Evolutionary conservation across 2,329 filamentous ascomycete species (phyloP).

Genomic region (Paecilomyces dactylethromorphus): DNA sequence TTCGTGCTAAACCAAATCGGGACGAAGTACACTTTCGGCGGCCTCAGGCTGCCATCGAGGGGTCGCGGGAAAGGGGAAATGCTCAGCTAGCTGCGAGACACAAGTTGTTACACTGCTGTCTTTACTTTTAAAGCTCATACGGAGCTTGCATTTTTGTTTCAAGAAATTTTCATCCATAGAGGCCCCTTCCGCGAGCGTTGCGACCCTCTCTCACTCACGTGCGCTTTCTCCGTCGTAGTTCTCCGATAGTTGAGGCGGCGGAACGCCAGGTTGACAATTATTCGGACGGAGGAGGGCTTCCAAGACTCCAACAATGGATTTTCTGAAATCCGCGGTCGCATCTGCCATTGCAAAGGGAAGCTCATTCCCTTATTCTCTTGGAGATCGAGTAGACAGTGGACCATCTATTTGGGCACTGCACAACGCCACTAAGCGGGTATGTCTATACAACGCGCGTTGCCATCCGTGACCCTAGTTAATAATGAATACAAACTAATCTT

Average conservation of each 20-base stretch:
- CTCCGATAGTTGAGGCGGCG: not conserved
- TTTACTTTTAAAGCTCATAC: not conserved
- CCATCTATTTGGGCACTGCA: conserved; percentile 95
- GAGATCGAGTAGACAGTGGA: conserved; percentile 85
- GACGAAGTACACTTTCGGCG: conserved; percentile 10
- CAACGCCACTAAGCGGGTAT: conserved; percentile 85
- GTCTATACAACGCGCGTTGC: conserved; percentile 9
- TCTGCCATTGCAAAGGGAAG: conserved; percentile 94
- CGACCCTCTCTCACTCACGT: not conserved
- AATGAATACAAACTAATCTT: not conserved
- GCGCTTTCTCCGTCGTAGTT: not conserved
- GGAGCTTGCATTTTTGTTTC: not conserved
- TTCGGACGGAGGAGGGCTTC: not conserved
- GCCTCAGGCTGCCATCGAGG: conserved; percentile 1
- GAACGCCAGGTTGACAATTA: not conserved
- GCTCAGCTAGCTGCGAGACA: not conserved
- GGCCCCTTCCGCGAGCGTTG: not conserved
- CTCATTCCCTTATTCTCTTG: conserved; percentile 86
- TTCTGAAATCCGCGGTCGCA: conserved; percentile 93
- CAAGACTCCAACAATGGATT: conserved; percentile 63
- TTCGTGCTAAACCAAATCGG: conserved; percentile 15
- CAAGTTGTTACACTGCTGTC: not conserved
- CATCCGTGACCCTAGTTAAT: not conserved
- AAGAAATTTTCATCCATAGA: not conserved
- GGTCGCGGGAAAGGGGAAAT: not conserved